These are phyloP conservation scores for Pulveroboletus sp. DNA, from an alignment of 768 basidiomycete species.

Conservation along the genomic window DNA sequence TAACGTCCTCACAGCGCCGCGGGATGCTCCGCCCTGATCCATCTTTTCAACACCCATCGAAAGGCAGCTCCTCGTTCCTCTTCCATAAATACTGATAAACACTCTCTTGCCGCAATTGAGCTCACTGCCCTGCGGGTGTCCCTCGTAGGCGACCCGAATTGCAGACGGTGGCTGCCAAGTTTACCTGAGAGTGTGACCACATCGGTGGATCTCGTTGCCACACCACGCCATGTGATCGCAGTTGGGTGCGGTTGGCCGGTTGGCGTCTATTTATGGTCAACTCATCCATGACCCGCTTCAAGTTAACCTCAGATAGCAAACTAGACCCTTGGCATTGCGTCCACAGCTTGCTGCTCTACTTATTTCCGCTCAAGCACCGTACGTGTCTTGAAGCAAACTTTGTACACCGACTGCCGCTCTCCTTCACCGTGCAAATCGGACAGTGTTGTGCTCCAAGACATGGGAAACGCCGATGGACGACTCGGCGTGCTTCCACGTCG, in stretches of 20 bases:
- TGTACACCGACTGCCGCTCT: not conserved
- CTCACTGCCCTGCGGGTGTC: not conserved
- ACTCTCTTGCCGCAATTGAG: not conserved
- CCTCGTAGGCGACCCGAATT: not conserved
- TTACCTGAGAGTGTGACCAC: too few species aligned
- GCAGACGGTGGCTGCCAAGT: not conserved
- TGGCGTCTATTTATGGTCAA: not conserved
- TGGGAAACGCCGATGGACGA: not conserved
- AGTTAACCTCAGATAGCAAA: constrained; percentile 3
- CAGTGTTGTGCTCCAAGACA: not conserved
- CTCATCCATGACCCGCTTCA: too few species aligned
- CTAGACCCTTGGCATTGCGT: not conserved
- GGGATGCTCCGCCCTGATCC: not conserved
- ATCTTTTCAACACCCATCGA: too few species aligned
- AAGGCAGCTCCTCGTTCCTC: not conserved
- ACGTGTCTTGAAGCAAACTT: not conserved
- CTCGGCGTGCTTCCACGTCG: not conserved
- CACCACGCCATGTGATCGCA: not conserved
- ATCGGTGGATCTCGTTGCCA: constrained; percentile 4
- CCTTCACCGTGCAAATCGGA: not conserved
- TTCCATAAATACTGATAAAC: not conserved
- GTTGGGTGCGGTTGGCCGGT: not conserved
- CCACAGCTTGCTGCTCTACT: constrained; percentile 1
- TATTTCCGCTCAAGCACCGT: constrained; percentile 27
- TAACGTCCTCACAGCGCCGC: not conserved